Evolutionary conservation across 2,329 filamentous ascomycete genomes (phyloP), one percentile per base, ranked within the genome.

Genomic region (Nemania bipapillata): DNA sequence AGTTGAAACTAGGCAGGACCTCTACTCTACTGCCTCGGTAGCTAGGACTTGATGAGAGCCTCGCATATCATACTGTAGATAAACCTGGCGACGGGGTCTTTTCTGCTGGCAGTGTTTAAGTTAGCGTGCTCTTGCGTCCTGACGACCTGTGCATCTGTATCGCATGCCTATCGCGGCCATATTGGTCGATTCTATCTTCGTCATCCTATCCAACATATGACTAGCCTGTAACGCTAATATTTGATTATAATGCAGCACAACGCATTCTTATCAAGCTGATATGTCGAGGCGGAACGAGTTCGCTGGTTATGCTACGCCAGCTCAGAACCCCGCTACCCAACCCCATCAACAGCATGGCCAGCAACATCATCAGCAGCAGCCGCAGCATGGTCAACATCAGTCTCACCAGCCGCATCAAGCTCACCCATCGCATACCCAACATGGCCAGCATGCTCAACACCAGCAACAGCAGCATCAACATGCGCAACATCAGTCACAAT

Each of bases 221-320:
- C 65, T 65, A 40, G 54, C 52, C 70, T 65, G 64, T 63, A 65
- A 70, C 69, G 74, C 80, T 83, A 80, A 82, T 75, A 72, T 77
- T 66, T 24, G 64, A 66, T 67, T 74, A 70, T 81, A 77, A 79
- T 80, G 78, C 73, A 84, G 83, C 75, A 70, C 80, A 42, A 75
- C 79, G 69, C 84, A 87, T 75, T 77, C 82, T 63, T 87, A 87
- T 74, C 84, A 84, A 77, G 77, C 81, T 73, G 84, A 87, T 70
- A 84, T 87, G 84, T 80, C 73, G 77, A 82, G 73, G 81, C 84
- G 82, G 81, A 81, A 74, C 81, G 85, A 74, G 76, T 84, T 73
- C 71, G 76, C 70, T 68, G 76, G 72, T 62, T 78, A 77, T 71
- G 71, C 72, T 64, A 72, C 69, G 57, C 74, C 74, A 60, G 73